These are phyloP conservation scores for Colletotrichum brevisporum DNA, from an alignment of 2,329 filamentous ascomycete genomes.

Conservation along the genomic window DNA sequence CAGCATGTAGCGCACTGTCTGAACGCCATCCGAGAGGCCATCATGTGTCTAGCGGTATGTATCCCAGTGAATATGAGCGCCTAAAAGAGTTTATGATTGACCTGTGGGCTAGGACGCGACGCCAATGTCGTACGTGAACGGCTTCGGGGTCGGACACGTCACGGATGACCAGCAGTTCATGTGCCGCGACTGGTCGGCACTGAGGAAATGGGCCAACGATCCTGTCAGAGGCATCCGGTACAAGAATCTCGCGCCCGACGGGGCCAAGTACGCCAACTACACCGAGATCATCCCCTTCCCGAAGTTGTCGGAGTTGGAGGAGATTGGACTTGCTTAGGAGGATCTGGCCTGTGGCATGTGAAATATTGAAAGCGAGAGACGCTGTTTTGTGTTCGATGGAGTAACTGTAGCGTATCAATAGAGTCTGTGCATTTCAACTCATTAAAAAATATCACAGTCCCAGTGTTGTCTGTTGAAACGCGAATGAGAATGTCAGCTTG, in stretches of 20 bases:
- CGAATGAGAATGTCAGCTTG: too few relatives aligned
- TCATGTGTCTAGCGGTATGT: conserved; percentile 24
- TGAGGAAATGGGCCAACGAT: conserved; percentile 28
- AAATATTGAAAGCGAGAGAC: neutral
- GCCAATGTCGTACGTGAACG: conserved; percentile 33
- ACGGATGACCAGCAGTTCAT: conserved; percentile 31
- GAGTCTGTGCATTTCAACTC: too few relatives aligned
- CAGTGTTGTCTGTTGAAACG: too few relatives aligned
- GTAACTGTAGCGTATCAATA: too few relatives aligned
- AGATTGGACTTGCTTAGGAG: conserved; percentile 23
- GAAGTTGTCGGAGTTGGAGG: conserved; percentile 10
- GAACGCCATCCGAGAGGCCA: conserved; percentile 22
- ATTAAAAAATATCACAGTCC: too few relatives aligned
- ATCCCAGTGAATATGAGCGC: neutral
- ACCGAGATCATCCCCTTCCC: conserved; percentile 32
- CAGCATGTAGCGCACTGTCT: conserved; percentile 27
- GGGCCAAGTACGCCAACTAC: conserved; percentile 20
- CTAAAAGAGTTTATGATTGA: neutral
- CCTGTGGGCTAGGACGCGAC: conserved; percentile 3
- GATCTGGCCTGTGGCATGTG: neutral
- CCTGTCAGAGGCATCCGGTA: conserved; percentile 21
- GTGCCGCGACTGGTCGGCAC: conserved; percentile 28
- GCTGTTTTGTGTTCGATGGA: neutral
- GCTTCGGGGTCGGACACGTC: conserved; percentile 18
- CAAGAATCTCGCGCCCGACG: conserved; percentile 21